Evolutionary conservation across 163 green algal genomes (phyloP).

Genomic region (Trebouxia gelatinosa): DNA sequence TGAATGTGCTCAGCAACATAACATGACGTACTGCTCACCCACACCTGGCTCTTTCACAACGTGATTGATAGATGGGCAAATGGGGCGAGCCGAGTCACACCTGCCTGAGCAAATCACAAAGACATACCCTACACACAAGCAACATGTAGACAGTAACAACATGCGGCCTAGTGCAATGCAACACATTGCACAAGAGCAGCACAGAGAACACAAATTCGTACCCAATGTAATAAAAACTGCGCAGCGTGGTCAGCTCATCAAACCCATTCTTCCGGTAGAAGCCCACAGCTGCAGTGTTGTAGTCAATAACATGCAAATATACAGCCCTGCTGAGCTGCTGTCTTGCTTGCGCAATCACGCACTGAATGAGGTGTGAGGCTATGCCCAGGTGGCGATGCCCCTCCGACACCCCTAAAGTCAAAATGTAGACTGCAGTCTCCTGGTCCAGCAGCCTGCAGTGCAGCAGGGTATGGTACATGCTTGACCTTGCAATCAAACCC

Average conservation of each 20-base stretch:
- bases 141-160: too few relatives aligned
- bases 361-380: slow-evolving; percentile 32
- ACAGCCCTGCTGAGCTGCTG: slow-evolving; percentile 31
- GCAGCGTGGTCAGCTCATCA: slow-evolving; percentile 37
- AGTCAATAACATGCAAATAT: slow-evolving; percentile 52
- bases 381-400: slow-evolving; percentile 34
- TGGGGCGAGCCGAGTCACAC: too few relatives aligned
- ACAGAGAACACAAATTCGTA: too few relatives aligned
- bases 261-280: slow-evolving; percentile 44
- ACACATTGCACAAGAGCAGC: too few relatives aligned
- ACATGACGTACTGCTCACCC: too few relatives aligned
- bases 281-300: slow-evolving; percentile 41
- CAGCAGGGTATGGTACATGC: background rate
- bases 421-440: slow-evolving; percentile 45
- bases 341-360: slow-evolving; percentile 28
- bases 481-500: too few relatives aligned
- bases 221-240: slow-evolving; percentile 47
- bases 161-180: too few relatives aligned
- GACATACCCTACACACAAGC: too few relatives aligned
- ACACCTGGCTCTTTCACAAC: too few relatives aligned
- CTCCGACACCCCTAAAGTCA: slow-evolving; percentile 47
- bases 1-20: too few relatives aligned
- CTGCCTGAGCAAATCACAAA: too few relatives aligned
- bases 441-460: slow-evolving; percentile 28
- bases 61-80: too few relatives aligned